Conservation (phyloP, 495 filamentous ascomycete species). For the Tuber borchii region DNA sequence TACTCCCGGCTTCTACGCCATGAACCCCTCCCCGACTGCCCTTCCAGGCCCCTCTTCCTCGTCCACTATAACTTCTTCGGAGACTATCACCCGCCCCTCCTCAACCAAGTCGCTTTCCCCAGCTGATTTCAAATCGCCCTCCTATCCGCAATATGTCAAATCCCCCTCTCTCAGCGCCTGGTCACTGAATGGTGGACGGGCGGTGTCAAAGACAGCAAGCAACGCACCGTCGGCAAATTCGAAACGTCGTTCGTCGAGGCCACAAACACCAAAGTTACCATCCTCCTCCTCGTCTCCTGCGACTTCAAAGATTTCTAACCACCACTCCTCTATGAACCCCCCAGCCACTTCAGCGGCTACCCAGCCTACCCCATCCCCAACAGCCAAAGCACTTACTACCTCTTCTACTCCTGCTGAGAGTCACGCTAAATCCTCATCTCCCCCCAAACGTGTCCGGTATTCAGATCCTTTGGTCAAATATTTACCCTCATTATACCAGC, state of each 20-base stretch:
- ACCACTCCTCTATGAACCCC: slow-evolving; percentile 31
- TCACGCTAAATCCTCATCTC: slow-evolving; percentile 41
- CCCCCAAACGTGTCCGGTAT: slow-evolving; percentile 51
- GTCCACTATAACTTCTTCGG: slow-evolving; percentile 30
- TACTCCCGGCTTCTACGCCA: slow-evolving; percentile 17
- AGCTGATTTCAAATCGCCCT: slow-evolving; percentile 35
- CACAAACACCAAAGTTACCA: slow-evolving; percentile 33
- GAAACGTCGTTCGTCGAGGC: slow-evolving; percentile 34
- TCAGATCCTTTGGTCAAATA: slow-evolving; percentile 56
- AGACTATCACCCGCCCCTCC: slow-evolving; percentile 30
- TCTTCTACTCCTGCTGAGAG: slow-evolving; percentile 44
- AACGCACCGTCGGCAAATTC: slow-evolving; percentile 29
- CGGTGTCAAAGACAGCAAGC: slow-evolving; percentile 20
- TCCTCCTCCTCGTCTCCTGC: slow-evolving; percentile 31
- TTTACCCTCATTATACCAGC: slow-evolving; percentile 70
- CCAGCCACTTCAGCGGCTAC: slow-evolving; percentile 28
- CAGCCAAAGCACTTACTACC: slow-evolving; percentile 42
- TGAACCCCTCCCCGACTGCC: slow-evolving; percentile 25
- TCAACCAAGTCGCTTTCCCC: slow-evolving; percentile 32
- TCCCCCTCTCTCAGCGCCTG: slow-evolving; percentile 32
- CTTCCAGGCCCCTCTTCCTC: slow-evolving; percentile 29
- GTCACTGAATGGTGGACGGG: slow-evolving; percentile 22
- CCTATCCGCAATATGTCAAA: slow-evolving; percentile 34
- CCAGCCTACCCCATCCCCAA: slow-evolving; percentile 26
- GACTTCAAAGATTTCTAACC: slow-evolving; percentile 14